Evolutionary conservation across 2,329 filamentous ascomycete species (phyloP).

Genomic region (Hirsutella rhossiliensis): DNA sequence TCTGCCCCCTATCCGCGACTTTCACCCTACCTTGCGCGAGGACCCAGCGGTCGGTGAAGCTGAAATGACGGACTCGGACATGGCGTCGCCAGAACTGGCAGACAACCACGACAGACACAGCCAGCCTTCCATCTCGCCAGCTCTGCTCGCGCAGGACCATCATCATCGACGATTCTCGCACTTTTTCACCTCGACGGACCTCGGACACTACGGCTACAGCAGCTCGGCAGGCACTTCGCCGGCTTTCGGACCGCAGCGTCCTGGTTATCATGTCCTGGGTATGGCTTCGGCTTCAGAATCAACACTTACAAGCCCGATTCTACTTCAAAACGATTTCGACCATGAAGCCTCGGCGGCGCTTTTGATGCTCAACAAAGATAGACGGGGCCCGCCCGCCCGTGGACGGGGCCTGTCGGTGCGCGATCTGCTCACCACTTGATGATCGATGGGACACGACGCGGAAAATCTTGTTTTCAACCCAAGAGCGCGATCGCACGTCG

Average conservation of each 20-base stretch:
- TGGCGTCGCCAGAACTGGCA: conserved; percentile 30
- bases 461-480: too few species aligned
- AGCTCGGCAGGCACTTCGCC: conserved; percentile 41
- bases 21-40: conserved; percentile 28
- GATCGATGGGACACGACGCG: not conserved
- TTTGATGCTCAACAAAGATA: conserved; percentile 76
- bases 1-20: conserved; percentile 25
- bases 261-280: conserved; percentile 24
- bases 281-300: conserved; percentile 33
- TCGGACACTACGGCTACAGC: conserved; percentile 37
- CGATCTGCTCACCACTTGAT: conserved; percentile 35
- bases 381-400: conserved; percentile 34
- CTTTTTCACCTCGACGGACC: conserved; percentile 39
- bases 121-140: conserved; percentile 39
- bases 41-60: conserved; percentile 33
- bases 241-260: conserved; percentile 39
- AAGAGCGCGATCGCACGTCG: too few species aligned
- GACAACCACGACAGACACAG: conserved; percentile 11
- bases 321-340: conserved; percentile 47
- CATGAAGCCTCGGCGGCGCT: conserved; percentile 78
- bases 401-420: conserved; percentile 40
- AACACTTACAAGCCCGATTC: conserved; percentile 44
- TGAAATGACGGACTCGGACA: conserved; percentile 48
- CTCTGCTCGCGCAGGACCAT: conserved; percentile 31
- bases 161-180: conserved; percentile 36